These are phyloP conservation scores for Ascochyta lentis DNA, from an alignment of 2,329 filamentous ascomycete genomes.

Conservation along the genomic window DNA sequence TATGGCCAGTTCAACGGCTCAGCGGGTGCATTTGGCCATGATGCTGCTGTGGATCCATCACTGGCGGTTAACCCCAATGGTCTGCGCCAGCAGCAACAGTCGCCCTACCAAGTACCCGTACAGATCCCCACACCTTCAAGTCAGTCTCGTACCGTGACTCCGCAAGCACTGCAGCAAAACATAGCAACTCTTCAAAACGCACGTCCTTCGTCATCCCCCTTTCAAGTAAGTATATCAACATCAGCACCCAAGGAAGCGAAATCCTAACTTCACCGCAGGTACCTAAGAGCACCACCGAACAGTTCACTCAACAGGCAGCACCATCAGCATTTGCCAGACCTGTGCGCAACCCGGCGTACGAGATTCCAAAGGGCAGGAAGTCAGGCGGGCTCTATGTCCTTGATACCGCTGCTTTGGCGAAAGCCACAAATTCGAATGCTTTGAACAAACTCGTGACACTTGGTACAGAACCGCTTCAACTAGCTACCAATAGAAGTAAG, in stretches of 20 bases:
- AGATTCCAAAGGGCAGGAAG: slow-evolving; percentile 44
- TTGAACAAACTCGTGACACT: slow-evolving; percentile 55
- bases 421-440: slow-evolving; percentile 53
- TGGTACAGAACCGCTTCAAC: slow-evolving; percentile 51
- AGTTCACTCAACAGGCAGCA: slow-evolving; percentile 31
- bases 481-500: slow-evolving; percentile 55
- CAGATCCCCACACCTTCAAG: slow-evolving; percentile 30
- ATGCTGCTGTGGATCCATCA: slow-evolving; percentile 38
- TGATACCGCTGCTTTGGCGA: slow-evolving; percentile 50
- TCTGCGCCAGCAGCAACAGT: slow-evolving; percentile 40
- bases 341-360: slow-evolving; percentile 39
- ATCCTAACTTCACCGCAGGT: slow-evolving; percentile 31
- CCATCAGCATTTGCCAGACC: slow-evolving; percentile 27
- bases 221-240: slow-evolving; percentile 35
- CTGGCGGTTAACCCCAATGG: slow-evolving; percentile 32
- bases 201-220: slow-evolving; percentile 31
- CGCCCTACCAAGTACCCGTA: slow-evolving; percentile 39
- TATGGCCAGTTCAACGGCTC: slow-evolving; percentile 39
- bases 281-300: slow-evolving; percentile 36
- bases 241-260: neutral
- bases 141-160: slow-evolving; percentile 38
- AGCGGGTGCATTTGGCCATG: slow-evolving; percentile 32
- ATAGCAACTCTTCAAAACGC: slow-evolving; percentile 24
- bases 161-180: slow-evolving; percentile 41
- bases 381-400: slow-evolving; percentile 52